A percentile compares a stretch with the other conserved stretches of the same genome.
phyloP scores from a whole-genome alignment of 495 filamentous ascomycete genomes.

The Talaromyces wortmannii region DNA sequence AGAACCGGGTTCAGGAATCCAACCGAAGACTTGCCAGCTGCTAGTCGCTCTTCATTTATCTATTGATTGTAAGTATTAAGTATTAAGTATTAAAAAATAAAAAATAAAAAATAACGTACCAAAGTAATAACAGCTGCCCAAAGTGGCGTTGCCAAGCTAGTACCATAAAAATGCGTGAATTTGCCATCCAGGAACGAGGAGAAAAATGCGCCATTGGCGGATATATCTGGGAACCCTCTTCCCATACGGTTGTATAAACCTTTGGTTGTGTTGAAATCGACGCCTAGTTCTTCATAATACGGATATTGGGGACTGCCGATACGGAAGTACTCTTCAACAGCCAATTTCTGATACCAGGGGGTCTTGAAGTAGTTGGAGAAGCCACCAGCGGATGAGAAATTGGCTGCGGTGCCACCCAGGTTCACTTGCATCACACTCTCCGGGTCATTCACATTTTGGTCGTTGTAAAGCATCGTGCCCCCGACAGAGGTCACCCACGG shows the following conservation, averaged over 20 bases:
- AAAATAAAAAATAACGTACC: not conserved
- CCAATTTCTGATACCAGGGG: slow-evolving; percentile 16
- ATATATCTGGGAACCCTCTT: slow-evolving; percentile 28
- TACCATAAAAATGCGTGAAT: slow-evolving; percentile 4
- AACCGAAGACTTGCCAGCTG: slow-evolving; percentile 35
- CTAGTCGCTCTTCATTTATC: slow-evolving; percentile 43
- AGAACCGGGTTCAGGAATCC: slow-evolving; percentile 48
- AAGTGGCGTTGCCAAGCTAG: slow-evolving; percentile 4
- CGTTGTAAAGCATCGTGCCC: slow-evolving; percentile 23
- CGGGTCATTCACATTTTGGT: slow-evolving; percentile 19
- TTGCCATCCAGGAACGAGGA: not conserved
- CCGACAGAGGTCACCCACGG: slow-evolving; percentile 40
- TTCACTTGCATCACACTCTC: slow-evolving; percentile 25
- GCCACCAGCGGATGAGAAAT: slow-evolving; percentile 39
- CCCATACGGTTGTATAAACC: slow-evolving; percentile 18
- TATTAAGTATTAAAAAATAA: not conserved
- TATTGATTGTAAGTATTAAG: slow-evolving; percentile 1
- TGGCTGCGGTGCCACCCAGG: slow-evolving; percentile 15
- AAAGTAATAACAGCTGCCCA: slow-evolving; percentile 6
- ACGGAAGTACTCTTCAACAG: slow-evolving; percentile 30
- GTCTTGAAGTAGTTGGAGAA: slow-evolving; percentile 37
- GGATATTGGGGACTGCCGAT: slow-evolving; percentile 27
- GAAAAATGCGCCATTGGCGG: slow-evolving; percentile 14
- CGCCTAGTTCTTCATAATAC: slow-evolving; percentile 19
- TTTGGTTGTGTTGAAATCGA: slow-evolving; percentile 14